Conservation (phyloP, 768 basidiomycete species). For the Hygrocybe coccinea region DNA sequence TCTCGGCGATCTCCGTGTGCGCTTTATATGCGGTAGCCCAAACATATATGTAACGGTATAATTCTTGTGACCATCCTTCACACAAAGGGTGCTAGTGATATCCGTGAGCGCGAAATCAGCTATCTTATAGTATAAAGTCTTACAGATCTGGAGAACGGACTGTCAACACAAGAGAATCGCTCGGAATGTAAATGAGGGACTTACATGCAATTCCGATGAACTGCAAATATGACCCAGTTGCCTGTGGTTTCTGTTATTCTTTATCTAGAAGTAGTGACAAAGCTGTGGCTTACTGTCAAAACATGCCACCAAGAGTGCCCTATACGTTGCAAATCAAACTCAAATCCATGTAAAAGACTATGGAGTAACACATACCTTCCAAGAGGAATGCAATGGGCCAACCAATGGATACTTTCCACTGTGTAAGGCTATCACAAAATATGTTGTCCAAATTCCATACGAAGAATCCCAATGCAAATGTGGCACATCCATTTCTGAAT, state of each 20-base stretch:
- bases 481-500: constrained; percentile 48
- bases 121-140: constrained; percentile 13
- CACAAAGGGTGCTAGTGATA: neutral
- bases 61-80: neutral
- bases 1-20: too few species aligned
- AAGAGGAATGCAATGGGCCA: constrained; percentile 65
- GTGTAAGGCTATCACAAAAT: constrained; percentile 57
- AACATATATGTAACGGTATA: neutral
- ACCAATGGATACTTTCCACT: constrained; percentile 51
- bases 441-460: constrained; percentile 82
- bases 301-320: constrained; percentile 77
- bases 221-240: constrained; percentile 48
- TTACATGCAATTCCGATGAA: constrained; percentile 50
- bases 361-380: constrained; percentile 42
- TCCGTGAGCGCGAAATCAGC: neutral
- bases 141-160: constrained; percentile 36
- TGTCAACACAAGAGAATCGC: constrained; percentile 5
- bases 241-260: constrained; percentile 26
- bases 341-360: neutral
- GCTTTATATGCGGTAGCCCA: too few species aligned
- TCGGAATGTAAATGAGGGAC: constrained; percentile 14
- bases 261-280: neutral
- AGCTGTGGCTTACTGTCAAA: constrained; percentile 44
- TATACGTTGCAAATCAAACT: constrained; percentile 17
- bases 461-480: constrained; percentile 62